Evolutionary conservation across 768 basidiomycete species (phyloP).

Genomic region (Psilocybe tampanensis): DNA sequence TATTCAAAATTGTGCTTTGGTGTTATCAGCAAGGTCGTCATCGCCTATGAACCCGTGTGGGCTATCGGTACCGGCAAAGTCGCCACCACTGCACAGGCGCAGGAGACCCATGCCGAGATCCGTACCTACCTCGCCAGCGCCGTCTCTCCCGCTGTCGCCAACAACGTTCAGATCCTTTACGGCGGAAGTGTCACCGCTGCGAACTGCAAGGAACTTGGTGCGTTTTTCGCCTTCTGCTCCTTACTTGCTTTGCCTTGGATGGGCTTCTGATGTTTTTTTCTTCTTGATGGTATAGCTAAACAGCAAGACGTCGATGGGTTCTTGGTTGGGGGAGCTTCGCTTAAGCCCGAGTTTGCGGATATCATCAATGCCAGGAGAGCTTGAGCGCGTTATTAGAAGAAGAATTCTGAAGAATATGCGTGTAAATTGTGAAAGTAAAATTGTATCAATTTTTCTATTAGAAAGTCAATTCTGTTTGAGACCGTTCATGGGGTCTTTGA

Average conservation of each 20-base stretch:
- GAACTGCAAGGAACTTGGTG: slow-evolving; percentile 88
- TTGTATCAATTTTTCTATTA: neutral
- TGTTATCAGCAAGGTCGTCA: slow-evolving; percentile 73
- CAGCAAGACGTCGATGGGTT: slow-evolving; percentile 94
- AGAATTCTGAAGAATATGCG: neutral
- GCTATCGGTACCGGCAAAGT: slow-evolving; percentile 98
- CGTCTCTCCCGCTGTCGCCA: slow-evolving; percentile 72
- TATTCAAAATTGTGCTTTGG: neutral
- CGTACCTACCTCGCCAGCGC: slow-evolving; percentile 69
- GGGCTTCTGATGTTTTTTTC: neutral
- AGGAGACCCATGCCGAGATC: slow-evolving; percentile 86
- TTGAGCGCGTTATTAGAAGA: neutral
- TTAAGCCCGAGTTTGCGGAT: slow-evolving; percentile 95
- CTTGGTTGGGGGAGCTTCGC: slow-evolving; percentile 96
- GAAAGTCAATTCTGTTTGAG: too few species aligned
- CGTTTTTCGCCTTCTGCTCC: slow-evolving; percentile 35
- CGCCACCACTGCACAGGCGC: slow-evolving; percentile 89
- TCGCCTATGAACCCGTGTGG: slow-evolving; percentile 98
- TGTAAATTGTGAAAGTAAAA: neutral
- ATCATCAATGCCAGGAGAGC: slow-evolving; percentile 75
- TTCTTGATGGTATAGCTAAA: slow-evolving; percentile 49
- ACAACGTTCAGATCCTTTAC: slow-evolving; percentile 85
- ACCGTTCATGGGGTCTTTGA: too few species aligned
- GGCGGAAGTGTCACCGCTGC: slow-evolving; percentile 92
- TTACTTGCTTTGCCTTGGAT: neutral